Conservation (phyloP, 2,329 filamentous ascomycete species). For the Cladophialophora chaetospira region DNA sequence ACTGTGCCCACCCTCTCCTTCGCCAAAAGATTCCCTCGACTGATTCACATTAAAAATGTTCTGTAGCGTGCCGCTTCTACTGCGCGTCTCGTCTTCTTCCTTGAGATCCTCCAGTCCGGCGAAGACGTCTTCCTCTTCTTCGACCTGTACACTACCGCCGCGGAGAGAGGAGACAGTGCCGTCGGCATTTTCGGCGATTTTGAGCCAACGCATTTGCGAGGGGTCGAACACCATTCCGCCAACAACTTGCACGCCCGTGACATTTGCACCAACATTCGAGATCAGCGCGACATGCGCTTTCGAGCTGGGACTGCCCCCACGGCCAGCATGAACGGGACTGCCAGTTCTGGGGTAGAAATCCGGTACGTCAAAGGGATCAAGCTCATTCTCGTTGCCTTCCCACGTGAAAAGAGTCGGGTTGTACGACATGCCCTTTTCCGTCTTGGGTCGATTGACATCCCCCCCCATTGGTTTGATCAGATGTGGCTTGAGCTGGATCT, state of each 20-base stretch:
- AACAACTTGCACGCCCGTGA: constrained; percentile 81
- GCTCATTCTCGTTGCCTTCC: constrained; percentile 93
- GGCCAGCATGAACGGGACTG: constrained; percentile 25
- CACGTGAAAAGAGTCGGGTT: constrained; percentile 84
- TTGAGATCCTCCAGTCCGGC: constrained; percentile 92
- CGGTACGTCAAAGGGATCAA: constrained; percentile 74
- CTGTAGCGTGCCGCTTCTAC: constrained; percentile 28
- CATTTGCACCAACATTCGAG: constrained; percentile 79
- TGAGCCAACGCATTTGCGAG: constrained; percentile 96
- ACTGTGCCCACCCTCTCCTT: constrained; percentile 35
- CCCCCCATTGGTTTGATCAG: constrained; percentile 82
- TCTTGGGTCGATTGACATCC: constrained; percentile 76
- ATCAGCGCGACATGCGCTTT: constrained; percentile 66
- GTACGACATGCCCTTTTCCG: constrained; percentile 93
- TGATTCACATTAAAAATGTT: constrained; percentile 21
- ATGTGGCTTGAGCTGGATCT: constrained; percentile 70
- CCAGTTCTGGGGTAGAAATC: constrained; percentile 34
- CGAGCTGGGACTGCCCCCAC: constrained; percentile 25
- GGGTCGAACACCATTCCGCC: constrained; percentile 99
- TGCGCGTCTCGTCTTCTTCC: constrained; percentile 54
- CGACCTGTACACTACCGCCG: constrained; percentile 60
- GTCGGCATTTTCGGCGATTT: constrained; percentile 55
- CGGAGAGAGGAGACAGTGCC: constrained; percentile 25
- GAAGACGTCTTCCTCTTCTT: constrained; percentile 91
- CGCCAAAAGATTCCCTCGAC: constrained; percentile 30